Evolutionary conservation across 1,284 basidiomycete species (phyloP), one percentile per base, ranked within the genome.

Genomic region (Irpex rosettiformis): DNA sequence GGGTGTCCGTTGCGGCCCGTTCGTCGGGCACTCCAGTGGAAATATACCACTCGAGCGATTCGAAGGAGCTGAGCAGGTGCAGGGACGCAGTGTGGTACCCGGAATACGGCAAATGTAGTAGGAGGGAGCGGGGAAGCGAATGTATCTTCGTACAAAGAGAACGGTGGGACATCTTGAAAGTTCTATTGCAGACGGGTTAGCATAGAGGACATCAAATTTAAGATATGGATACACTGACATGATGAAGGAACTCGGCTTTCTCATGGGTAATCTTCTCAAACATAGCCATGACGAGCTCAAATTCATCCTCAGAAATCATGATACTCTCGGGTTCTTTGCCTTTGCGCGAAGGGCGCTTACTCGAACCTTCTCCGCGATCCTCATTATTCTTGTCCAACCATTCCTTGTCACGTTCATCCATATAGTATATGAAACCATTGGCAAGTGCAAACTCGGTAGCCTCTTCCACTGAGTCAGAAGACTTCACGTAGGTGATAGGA

Each of bases 331-430:
- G 84, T 62, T 91, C 89, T 69, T 92, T 91, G 60, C 88, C 90
- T 66, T 88, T 91, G 71, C 92, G 93, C 24, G 88, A 79, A 65
- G 83, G 89, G 45, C 88, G 84, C 0, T 83, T 81, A 60, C 89
- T 88, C 1, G 89, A 88, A 13, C 93, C 90, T 69, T 94, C 93
- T 18, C 93, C 91, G 52, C 91, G 85, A 1, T 91, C 86, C 65
- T 91, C 89, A 67, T 98, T 98, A 71, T 94, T 94, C 72, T 87
- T 89, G 62, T 91, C 88, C 40, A 99, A 83, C 96, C 96, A 99
- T 58, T 91, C 89, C 66, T 91, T 86, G 75, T 99, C 97, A 40
- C 93, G 90, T 72, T 99, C 97, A 69, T 99, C 97, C 89, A 98
- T 91, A 66, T 88, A 92, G 72, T 99, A 98, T 3, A 87, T 84